Percentiles rank a stretch among this genome's conserved stretches.
phyloP scores from a whole-genome alignment of 163 green algal genomes.

The Prototheca stagnorum region DNA sequence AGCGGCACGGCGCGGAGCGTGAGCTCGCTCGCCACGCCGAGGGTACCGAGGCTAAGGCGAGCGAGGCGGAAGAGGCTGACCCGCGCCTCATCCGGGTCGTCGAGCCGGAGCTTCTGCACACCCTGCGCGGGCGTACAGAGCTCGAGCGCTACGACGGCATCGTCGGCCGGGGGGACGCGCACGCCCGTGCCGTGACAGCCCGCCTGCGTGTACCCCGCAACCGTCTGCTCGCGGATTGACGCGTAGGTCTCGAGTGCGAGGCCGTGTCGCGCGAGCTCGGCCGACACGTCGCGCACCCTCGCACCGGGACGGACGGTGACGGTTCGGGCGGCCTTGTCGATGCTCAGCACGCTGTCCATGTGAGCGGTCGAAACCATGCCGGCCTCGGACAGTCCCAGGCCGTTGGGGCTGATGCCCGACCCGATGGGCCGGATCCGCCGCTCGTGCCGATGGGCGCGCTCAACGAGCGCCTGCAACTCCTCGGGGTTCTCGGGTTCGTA shows the following conservation, averaged over 20 bases:
- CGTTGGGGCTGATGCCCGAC: constrained; percentile 78
- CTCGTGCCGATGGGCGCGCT: constrained; percentile 18
- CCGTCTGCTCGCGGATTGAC: constrained; percentile 86
- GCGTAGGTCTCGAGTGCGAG: constrained; percentile 92
- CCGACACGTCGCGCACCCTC: constrained; percentile 65
- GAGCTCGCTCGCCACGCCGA: constrained; percentile 76
- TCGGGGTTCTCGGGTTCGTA: constrained; percentile 61
- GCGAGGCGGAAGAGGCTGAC: constrained; percentile 76
- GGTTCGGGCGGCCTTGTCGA: constrained; percentile 23
- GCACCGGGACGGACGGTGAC: constrained; percentile 78
- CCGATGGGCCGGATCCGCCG: constrained; percentile 63
- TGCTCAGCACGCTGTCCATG: constrained; percentile 50
- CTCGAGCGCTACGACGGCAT: constrained; percentile 76
- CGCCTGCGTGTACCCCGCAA: constrained; percentile 81
- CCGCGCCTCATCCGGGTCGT: constrained; percentile 58
- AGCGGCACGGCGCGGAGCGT: constrained; percentile 64
- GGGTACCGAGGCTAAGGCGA: constrained; percentile 56
- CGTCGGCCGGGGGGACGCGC: constrained; percentile 77
- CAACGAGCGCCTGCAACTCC: constrained; percentile 64
- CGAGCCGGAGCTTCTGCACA: constrained; percentile 39
- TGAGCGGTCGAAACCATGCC: constrained; percentile 79
- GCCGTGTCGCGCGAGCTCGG: constrained; percentile 57
- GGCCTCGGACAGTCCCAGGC: constrained; percentile 55
- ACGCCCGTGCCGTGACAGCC: constrained; percentile 84
- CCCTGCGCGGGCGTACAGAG: constrained; percentile 72